Evolutionary conservation across 2,329 filamentous ascomycete species (phyloP), one percentile per base, ranked within the genome.

Genomic region (Pseudophaeomoniella oleicola): DNA sequence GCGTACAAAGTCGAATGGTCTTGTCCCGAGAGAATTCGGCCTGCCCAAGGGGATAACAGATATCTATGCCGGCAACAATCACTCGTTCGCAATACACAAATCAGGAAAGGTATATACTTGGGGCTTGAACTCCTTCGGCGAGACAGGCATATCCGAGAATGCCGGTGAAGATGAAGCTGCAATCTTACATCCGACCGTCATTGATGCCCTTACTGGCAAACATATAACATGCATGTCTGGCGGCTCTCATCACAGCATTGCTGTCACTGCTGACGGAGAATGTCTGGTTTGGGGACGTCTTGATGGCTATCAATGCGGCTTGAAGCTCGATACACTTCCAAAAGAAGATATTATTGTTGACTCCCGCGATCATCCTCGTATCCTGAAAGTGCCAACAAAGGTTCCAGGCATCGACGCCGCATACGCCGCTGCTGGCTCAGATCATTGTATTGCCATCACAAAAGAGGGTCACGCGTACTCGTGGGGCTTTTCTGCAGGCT

Each of bases 71-170:
- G 85, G 85, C 32, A 73, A 78, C 11, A 88, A 87, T 58, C 83
- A 93, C 63, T 81, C 77, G 47, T 88, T 93, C 48, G 80, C 79
- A 35, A 69, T 85, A 34, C 70, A 72, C 47, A 71, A 75, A 42
- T 70, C 77, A 17, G 77, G 77, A 29, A 67, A 72, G 18, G 78
- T 88, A 19, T 90, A 76, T 58, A 72, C 77, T 0, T 93, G 85
- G 84, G 85, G 86, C 16, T 64, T 88, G 18, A 93, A 93, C 67
- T 86, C 81, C 59, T 92, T 82, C 56, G 81, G 79, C 43, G 79
- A 93, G 61, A 82, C 81, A 12, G 84, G 80, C 22, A 67, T 79
- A 40, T 63, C 66, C 12, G 67, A 73, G 31, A 66, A 69, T 37
- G 75, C 72, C 11, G 78, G 77, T 19, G 72, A 78, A 39, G 74